Percentiles rank a stretch among this genome's conserved stretches.
Evolutionary conservation across 495 filamentous ascomycete genomes (phyloP).

Genomic region (Talaromyces liani): DNA sequence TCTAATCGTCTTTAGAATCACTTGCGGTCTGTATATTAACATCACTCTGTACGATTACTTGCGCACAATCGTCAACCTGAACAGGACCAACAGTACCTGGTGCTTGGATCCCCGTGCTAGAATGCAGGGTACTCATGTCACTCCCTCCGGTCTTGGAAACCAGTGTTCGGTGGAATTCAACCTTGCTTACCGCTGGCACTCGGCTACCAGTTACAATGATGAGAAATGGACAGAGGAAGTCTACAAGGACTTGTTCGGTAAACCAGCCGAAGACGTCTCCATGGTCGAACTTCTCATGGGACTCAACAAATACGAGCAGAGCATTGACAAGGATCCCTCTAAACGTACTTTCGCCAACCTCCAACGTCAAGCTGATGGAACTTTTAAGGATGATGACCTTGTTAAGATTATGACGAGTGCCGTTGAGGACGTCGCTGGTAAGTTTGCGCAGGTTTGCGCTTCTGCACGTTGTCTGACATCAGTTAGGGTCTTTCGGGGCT

Average conservation of each 20-base stretch:
- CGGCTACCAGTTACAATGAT: constrained; percentile 52
- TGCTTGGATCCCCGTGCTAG: constrained; percentile 50
- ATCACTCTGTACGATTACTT: constrained; percentile 78
- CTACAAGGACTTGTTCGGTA: constrained; percentile 46
- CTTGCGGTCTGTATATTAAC: constrained; percentile 79
- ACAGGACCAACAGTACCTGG: constrained; percentile 70
- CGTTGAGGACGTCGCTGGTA: constrained; percentile 53
- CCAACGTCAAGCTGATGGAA: constrained; percentile 47
- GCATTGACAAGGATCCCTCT: constrained; percentile 41
- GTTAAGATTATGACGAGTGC: constrained; percentile 51
- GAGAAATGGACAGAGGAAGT: constrained; percentile 59
- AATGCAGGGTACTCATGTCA: constrained; percentile 44
- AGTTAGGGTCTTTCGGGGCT: constrained; percentile 46
- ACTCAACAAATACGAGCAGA: constrained; percentile 42
- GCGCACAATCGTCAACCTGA: constrained; percentile 76
- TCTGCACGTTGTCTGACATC: not conserved
- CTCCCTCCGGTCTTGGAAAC: constrained; percentile 60
- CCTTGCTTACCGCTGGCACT: constrained; percentile 67
- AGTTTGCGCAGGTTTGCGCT: constrained; percentile 3
- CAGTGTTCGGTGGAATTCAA: constrained; percentile 69
- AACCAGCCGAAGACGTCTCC: constrained; percentile 46
- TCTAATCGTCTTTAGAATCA: constrained; percentile 39
- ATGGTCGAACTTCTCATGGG: constrained; percentile 45
- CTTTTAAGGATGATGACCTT: constrained; percentile 54
- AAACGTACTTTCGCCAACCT: constrained; percentile 53